Percentiles rank a stretch among this genome's conserved stretches.
Conservation (phyloP, 805 yeast genomes). For the Lachancea fermentati region DNA sequence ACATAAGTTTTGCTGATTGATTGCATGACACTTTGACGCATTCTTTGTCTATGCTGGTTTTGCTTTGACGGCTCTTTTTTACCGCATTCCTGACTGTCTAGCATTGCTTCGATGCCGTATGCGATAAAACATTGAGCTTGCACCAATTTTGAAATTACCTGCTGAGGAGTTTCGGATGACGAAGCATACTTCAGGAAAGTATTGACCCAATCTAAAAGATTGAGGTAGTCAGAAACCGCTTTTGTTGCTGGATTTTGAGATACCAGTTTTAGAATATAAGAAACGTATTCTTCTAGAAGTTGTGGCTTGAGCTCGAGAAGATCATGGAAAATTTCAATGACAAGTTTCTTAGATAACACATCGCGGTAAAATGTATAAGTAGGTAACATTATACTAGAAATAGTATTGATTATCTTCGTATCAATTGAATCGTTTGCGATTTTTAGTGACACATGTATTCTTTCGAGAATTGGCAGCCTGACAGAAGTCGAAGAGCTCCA, state of each 20-base stretch:
- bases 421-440: conserved; percentile 6
- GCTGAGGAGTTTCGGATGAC: conserved; percentile 22
- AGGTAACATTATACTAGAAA: conserved; percentile 37
- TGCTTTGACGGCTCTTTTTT: conserved; percentile 23
- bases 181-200: conserved; percentile 30
- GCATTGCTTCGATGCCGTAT: conserved; percentile 23
- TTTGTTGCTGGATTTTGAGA: conserved; percentile 34
- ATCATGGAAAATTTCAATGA: conserved; percentile 36
- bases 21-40: conserved; percentile 33
- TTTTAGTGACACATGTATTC: conserved; percentile 17
- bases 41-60: conserved; percentile 37
- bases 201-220: conserved; percentile 54
- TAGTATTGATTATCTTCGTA: conserved; percentile 23
- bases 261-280: conserved; percentile 34
- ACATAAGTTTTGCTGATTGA: conserved; percentile 25
- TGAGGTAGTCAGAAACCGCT: conserved; percentile 52
- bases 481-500: conserved; percentile 22
- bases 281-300: conserved; percentile 34
- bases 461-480: conserved; percentile 27
- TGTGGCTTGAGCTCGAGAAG: conserved; percentile 32
- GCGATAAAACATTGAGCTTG: conserved; percentile 34
- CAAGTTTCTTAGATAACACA: conserved; percentile 40
- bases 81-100: conserved; percentile 21
- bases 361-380: conserved; percentile 51
- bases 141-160: conserved; percentile 35